These are phyloP conservation scores for Aspergillus ibericus DNA, from an alignment of 2,329 filamentous ascomycete species.

Conservation along the genomic window DNA sequence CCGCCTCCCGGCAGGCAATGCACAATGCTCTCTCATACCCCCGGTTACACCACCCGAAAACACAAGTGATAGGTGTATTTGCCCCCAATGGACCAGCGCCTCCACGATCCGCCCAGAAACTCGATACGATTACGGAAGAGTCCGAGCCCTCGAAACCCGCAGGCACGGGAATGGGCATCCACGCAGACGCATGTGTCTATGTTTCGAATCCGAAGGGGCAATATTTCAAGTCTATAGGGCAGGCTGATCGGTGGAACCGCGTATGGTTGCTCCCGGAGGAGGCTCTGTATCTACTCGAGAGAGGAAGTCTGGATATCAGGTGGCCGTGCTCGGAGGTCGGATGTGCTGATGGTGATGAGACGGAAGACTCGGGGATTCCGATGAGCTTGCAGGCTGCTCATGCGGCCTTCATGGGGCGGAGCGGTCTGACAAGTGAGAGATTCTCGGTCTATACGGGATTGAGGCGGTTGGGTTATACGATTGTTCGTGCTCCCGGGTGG, in stretches of 20 bases:
- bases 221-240: conserved; percentile 75
- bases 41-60: conserved; percentile 68
- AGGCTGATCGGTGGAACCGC: conserved; percentile 62
- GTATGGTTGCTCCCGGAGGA: conserved; percentile 91
- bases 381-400: conserved; percentile 92
- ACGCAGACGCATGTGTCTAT: conserved; percentile 53
- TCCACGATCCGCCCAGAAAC: conserved; percentile 13
- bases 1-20: conserved; percentile 82
- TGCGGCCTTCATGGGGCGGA: conserved; percentile 73
- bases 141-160: conserved; percentile 10
- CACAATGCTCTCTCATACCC: conserved; percentile 79
- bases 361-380: conserved; percentile 67
- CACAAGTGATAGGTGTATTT: conserved; percentile 70
- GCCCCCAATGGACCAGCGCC: conserved; percentile 58
- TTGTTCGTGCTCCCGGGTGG: conserved; percentile 67
- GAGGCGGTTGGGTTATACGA: conserved; percentile 77
- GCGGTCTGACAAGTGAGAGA: conserved; percentile 67
- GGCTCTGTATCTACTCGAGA: conserved; percentile 82
- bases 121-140: conserved; percentile 17
- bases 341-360: conserved; percentile 30
- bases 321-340: conserved; percentile 61
- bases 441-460: conserved; percentile 87
- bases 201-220: conserved; percentile 71
- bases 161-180: conserved; percentile 22
- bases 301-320: conserved; percentile 82